phyloP scores from a whole-genome alignment of 495 filamentous ascomycete species.

The Melanomma pulvis-pyrius region DNA sequence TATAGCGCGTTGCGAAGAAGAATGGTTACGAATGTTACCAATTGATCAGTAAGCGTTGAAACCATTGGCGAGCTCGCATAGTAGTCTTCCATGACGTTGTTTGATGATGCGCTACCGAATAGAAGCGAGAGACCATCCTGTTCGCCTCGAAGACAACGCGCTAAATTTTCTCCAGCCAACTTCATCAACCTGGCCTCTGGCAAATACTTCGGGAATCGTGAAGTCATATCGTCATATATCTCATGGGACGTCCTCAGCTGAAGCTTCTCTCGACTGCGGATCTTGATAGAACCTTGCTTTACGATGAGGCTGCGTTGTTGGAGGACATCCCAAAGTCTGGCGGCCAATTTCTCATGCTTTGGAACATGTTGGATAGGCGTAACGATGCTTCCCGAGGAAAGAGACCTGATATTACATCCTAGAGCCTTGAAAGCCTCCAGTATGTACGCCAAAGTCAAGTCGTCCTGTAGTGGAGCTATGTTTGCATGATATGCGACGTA shows the following conservation, averaged over 20 bases:
- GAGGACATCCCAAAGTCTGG: not conserved
- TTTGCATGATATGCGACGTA: not conserved
- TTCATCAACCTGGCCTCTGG: not conserved
- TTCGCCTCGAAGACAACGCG: not conserved
- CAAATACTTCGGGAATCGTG: not conserved
- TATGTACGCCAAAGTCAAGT: not conserved
- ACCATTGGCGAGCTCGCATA: conserved; percentile 9
- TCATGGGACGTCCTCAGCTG: not conserved
- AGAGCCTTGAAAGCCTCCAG: not conserved
- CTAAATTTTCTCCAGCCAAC: not conserved
- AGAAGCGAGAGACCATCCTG: not conserved
- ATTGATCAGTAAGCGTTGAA: not conserved
- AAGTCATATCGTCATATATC: not conserved
- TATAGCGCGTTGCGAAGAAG: not conserved
- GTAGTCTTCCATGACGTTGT: not conserved
- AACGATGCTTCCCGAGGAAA: not conserved
- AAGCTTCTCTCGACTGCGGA: not conserved
- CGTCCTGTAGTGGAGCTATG: not conserved
- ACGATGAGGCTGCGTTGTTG: not conserved
- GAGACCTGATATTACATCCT: not conserved
- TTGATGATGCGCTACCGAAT: not conserved
- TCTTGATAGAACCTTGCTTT: not conserved
- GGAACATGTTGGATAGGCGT: not conserved
- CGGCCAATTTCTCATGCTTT: not conserved
- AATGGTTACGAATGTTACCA: not conserved